Evolutionary conservation across 2,329 filamentous ascomycete species (phyloP).

Genomic region (Cucurbitaria berberidis): DNA sequence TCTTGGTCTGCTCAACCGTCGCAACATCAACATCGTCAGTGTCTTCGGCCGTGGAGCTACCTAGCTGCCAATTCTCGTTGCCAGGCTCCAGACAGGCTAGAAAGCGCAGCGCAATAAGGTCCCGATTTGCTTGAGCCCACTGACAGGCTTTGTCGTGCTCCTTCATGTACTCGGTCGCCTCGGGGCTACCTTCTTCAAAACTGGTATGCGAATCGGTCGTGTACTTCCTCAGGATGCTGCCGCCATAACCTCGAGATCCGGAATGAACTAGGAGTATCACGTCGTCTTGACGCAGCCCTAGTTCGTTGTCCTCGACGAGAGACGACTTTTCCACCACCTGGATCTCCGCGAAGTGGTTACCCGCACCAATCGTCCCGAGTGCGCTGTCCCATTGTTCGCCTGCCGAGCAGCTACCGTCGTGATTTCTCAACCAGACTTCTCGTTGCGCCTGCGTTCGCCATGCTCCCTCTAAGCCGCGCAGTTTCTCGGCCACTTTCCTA

Average conservation of each 20-base stretch:
- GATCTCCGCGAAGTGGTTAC: slow-evolving; percentile 50
- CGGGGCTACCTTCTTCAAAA: slow-evolving; percentile 29
- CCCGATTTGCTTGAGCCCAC: slow-evolving; percentile 48
- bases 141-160: slow-evolving; percentile 46
- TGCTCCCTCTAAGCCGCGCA: slow-evolving; percentile 45
- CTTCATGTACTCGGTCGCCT: slow-evolving; percentile 39
- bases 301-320: slow-evolving; percentile 3
- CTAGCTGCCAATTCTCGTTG: slow-evolving; percentile 31
- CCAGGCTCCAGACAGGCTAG: slow-evolving; percentile 45
- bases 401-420: slow-evolving; percentile 24
- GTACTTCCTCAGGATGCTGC: slow-evolving; percentile 42
- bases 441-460: slow-evolving; percentile 38
- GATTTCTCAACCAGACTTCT: slow-evolving; percentile 38
- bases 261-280: slow-evolving; percentile 49
- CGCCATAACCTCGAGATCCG: slow-evolving; percentile 46
- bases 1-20: slow-evolving; percentile 20
- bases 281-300: slow-evolving; percentile 32
- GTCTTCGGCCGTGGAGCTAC: slow-evolving; percentile 2
- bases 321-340: slow-evolving; percentile 45
- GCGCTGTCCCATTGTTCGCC: slow-evolving; percentile 41
- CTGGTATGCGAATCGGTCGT: slow-evolving; percentile 29
- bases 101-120: slow-evolving; percentile 50
- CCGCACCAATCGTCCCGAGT: slow-evolving; percentile 48
- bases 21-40: slow-evolving; percentile 5
- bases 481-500: slow-evolving; percentile 43